Evolutionary conservation across 2,329 filamentous ascomycete species (phyloP).

Genomic region (Penicillium polonicum): DNA sequence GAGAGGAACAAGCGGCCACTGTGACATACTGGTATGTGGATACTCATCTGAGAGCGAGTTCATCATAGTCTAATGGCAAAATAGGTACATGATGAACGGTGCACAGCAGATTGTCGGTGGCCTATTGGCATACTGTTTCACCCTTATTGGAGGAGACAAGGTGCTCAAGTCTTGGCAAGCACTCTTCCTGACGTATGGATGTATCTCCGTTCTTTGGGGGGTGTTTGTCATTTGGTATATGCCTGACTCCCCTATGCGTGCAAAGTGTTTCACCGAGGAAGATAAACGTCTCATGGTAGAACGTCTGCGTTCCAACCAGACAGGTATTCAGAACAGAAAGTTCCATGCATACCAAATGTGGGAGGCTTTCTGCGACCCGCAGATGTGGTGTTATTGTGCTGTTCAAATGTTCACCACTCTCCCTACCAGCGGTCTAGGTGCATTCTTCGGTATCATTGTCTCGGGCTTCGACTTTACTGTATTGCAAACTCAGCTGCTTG

Average conservation of each 20-base stretch:
- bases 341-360: constrained; percentile 56
- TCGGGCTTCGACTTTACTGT: constrained; percentile 63
- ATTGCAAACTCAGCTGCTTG: constrained; percentile 68
- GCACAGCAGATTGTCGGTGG: constrained; percentile 71
- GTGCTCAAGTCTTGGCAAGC: constrained; percentile 66
- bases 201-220: constrained; percentile 62
- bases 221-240: constrained; percentile 63
- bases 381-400: constrained; percentile 63
- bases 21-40: constrained; percentile 63
- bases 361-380: constrained; percentile 63
- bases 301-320: constrained; percentile 61
- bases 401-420: constrained; percentile 71
- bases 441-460: constrained; percentile 74
- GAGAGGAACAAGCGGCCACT: constrained; percentile 64
- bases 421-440: constrained; percentile 69
- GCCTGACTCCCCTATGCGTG: constrained; percentile 69
- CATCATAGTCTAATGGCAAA: not conserved
- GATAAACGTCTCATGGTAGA: constrained; percentile 65
- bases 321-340: constrained; percentile 58
- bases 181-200: constrained; percentile 66
- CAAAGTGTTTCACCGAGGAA: constrained; percentile 65
- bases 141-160: constrained; percentile 52
- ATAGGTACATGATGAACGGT: constrained; percentile 71
- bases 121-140: constrained; percentile 59
- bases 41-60: rapidly evolving